Base-by-base conservation (phyloP, 106 monocot species). In the Dendrobium officinale region DNA sequence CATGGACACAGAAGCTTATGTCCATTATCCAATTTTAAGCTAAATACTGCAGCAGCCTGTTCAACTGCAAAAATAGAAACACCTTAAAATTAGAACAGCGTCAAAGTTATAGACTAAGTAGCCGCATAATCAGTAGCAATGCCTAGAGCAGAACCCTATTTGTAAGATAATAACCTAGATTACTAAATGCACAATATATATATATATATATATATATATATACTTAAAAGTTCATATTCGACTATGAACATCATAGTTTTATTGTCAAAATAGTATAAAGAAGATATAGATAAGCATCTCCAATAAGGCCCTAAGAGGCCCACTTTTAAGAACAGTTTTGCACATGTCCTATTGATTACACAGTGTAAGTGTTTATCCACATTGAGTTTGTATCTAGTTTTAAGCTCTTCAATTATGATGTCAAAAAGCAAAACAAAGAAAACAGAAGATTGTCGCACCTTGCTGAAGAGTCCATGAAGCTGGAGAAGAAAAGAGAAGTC, bases 41-140 rank as follows among this genome's bases (percentile, higher is more conserved):
- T 95, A 88, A 99, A 95, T 22, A 99, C 95, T 80, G 92, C 86
- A 80, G 95, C 99, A 72, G 95, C 99, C 79, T 95, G 93, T 82
- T 99, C 95, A 93, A 99, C 99, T 99, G 80, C 47, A 91, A 74
- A 75, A 76, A 15, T 24, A 76, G 74, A 27, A 75, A 20, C 11
- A 15, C 26, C 20, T 27, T 76, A 24, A 49, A 51, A 3, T 76
- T 15, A 47, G 74, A 74, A 41, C 11, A 51, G 7, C 15, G 51
- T 13, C 49, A 51, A 51, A 48, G 51, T 37, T 8, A 74, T 42
- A 74, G 44, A 20, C 37, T 43, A 74, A 51, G 9, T 27, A 47
- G 44, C 20, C 9, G 19, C 22, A 18, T 47, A 75, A 24, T 75
- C 43, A 75, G 6, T 47, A 26, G 26, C 26, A 26, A 26, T 26